Conservation (phyloP, 2,329 filamentous ascomycete genomes). For the Neonectria sp. region DNA sequence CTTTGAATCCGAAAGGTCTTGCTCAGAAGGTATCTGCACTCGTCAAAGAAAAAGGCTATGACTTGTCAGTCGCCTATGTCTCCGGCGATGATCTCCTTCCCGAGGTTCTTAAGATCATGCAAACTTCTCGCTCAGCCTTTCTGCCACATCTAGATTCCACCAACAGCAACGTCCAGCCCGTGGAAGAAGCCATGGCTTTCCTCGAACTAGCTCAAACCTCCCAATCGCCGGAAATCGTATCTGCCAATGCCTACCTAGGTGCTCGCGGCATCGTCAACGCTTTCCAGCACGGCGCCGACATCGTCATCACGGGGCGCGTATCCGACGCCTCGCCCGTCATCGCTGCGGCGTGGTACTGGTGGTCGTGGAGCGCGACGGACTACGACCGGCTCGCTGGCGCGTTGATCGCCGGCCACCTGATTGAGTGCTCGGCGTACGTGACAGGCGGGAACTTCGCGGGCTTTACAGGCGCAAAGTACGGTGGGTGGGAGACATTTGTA, state of each 20-base stretch:
- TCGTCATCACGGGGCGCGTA: constrained; percentile 60
- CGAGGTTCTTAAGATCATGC: constrained; percentile 17
- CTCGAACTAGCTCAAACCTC: constrained; percentile 20
- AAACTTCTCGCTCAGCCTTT: neutral
- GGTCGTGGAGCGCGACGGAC: constrained; percentile 60
- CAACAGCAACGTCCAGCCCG: constrained; percentile 34
- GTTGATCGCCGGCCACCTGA: constrained; percentile 63
- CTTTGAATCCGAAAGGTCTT: constrained; percentile 67
- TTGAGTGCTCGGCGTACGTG: constrained; percentile 66
- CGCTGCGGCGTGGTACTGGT: constrained; percentile 67
- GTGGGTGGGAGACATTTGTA: constrained; percentile 34
- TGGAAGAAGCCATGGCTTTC: constrained; percentile 34
- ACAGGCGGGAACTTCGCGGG: constrained; percentile 68
- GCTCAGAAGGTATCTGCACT: constrained; percentile 52
- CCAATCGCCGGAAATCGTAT: constrained; percentile 41
- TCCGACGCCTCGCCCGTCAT: constrained; percentile 65
- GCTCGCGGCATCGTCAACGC: constrained; percentile 59
- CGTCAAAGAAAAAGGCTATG: constrained; percentile 43
- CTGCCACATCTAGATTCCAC: constrained; percentile 48
- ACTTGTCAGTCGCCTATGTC: constrained; percentile 56
- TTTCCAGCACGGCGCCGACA: constrained; percentile 57
- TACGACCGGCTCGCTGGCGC: constrained; percentile 64
- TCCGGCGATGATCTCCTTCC: constrained; percentile 56
- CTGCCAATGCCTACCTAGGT: constrained; percentile 66
- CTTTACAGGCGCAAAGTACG: constrained; percentile 41